Evolutionary conservation across 306 rosid genomes (phyloP), one percentile per base, ranked within the genome.

Genomic region (Vachellia pachyceras): DNA sequence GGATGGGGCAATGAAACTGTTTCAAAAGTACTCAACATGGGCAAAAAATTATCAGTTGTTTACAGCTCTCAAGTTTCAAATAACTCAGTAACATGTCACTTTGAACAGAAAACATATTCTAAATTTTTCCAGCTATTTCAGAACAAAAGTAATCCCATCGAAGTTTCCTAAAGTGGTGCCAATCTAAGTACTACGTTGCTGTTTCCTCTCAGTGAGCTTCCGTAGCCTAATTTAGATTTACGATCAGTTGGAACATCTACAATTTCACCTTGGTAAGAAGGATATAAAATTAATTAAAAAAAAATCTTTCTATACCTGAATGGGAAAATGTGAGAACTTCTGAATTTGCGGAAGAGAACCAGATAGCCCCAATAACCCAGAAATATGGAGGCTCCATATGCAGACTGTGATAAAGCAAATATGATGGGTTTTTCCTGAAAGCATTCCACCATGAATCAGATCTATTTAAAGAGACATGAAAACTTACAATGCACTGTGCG

Each of bases 321-420:
- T 46, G 98, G 98, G 69, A 95, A 90, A 78, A 92, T 82, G 80
- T 78, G 77, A 69, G 90, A 87, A 88, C 72, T 69, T 74, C 80
- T 83, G 55, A 82, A 86, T 73, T 81, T 89, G 78, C 77, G 76
- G 29, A 76, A 85, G 74, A 85, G 75, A 80, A 93, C 80, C 76
- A 89, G 90, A 87, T 91, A 93, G 84, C 90, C 94, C 99, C 99
- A 95, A 52, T 95, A 95, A 74, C 97, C 99, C 29, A 91, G 35
- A 85, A 90, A 64, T 35, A 64, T 6, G 69, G 69, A 64, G 72
- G 87, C 88, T 69, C 99, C 99, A 84, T 93, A 95, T n/a, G 97
- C 91, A 78, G 90, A 81, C 79, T 95, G 99, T 11, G 99, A 93
- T 77, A 91, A 77, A 29, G 97, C 90, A 87, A 95, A 95, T 81